Percentiles rank a stretch among this genome's conserved stretches.
These are phyloP conservation scores for Rhizopogon roseolus DNA, from an alignment of 768 basidiomycete genomes.

Conservation along the genomic window DNA sequence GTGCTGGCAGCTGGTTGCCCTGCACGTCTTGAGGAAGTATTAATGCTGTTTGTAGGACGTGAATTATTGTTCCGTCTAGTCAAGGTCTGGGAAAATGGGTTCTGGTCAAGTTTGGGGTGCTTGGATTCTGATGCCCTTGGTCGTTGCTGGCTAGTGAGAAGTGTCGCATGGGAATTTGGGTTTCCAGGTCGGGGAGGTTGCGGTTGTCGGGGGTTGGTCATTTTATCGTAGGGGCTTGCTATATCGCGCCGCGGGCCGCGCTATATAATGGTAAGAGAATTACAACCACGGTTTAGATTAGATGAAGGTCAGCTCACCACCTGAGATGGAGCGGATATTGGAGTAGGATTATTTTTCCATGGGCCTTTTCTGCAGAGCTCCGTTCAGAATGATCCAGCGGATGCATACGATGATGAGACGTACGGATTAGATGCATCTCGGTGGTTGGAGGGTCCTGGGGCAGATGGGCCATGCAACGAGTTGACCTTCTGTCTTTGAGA, in stretches of 20 bases:
- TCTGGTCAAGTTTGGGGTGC: slow-evolving; percentile 16
- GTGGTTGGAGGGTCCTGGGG: slow-evolving; percentile 12
- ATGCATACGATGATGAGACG: neutral
- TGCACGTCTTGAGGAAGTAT: slow-evolving; percentile 1
- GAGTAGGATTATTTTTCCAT: slow-evolving; percentile 20
- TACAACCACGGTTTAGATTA: neutral
- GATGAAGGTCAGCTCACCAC: slow-evolving; percentile 10
- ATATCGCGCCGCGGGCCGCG: neutral
- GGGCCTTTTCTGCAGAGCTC: neutral
- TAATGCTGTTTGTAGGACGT: neutral
- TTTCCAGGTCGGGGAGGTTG: slow-evolving; percentile 12
- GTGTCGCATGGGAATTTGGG: slow-evolving; percentile 15
- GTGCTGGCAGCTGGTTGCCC: neutral
- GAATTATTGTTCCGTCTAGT: neutral
- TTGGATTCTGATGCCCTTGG: slow-evolving; percentile 7
- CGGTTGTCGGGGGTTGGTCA: neutral
- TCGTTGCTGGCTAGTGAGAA: slow-evolving; percentile 10
- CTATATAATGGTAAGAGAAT: neutral
- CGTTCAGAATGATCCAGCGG: slow-evolving; percentile 4
- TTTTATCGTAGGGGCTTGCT: neutral
- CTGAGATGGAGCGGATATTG: slow-evolving; percentile 13
- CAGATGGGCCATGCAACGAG: slow-evolving; percentile 7
- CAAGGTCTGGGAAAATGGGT: neutral
- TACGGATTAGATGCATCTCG: slow-evolving; percentile 27
- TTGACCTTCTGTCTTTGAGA: slow-evolving; percentile 7